Conservation (phyloP, 306 rosid genomes). For the Quercus bicolor region DNA sequence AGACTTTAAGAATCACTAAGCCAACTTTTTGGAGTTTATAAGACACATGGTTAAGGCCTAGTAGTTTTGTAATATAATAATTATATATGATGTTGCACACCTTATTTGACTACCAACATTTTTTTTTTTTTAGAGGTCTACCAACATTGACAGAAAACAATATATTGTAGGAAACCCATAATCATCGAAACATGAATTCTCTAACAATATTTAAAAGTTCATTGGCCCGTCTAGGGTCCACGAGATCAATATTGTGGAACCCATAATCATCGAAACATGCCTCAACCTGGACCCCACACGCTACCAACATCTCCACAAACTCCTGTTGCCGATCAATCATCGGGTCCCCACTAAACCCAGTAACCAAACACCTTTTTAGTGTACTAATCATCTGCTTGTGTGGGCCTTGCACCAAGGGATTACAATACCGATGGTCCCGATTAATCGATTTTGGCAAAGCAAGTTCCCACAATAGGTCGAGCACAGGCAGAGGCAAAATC, state of each 20-base stretch:
- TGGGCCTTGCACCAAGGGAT: slow-evolving; percentile 50
- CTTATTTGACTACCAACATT: no score
- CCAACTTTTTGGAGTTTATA: no score
- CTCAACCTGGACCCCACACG: slow-evolving; percentile 53
- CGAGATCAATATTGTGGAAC: slow-evolving; percentile 60
- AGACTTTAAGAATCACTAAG: fast-evolving
- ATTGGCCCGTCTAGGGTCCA: slow-evolving; percentile 36
- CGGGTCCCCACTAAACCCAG: slow-evolving; percentile 61
- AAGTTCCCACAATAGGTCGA: slow-evolving; percentile 62
- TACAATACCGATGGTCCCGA: slow-evolving; percentile 65
- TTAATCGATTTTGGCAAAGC: slow-evolving; percentile 40
- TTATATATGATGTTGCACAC: no score
- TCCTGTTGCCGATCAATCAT: slow-evolving; percentile 62
- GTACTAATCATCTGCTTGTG: slow-evolving; percentile 20
- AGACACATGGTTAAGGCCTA: no score
- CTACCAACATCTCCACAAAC: slow-evolving; percentile 51
- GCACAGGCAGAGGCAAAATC: slow-evolving; percentile 48
- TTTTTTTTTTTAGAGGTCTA: no score
- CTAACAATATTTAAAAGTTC: slow-evolving; percentile 35
- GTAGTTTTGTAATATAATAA: no score
- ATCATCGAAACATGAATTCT: slow-evolving; percentile 38
- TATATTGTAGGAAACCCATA: no score
- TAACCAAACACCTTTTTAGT: slow-evolving; percentile 43
- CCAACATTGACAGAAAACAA: no score
- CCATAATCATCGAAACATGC: slow-evolving; percentile 55